A percentile compares a stretch with the other conserved stretches of the same genome.
These are phyloP conservation scores for Pichia sorboxylosa DNA, from an alignment of 1,139 yeast genomes.

Conservation along the genomic window DNA sequence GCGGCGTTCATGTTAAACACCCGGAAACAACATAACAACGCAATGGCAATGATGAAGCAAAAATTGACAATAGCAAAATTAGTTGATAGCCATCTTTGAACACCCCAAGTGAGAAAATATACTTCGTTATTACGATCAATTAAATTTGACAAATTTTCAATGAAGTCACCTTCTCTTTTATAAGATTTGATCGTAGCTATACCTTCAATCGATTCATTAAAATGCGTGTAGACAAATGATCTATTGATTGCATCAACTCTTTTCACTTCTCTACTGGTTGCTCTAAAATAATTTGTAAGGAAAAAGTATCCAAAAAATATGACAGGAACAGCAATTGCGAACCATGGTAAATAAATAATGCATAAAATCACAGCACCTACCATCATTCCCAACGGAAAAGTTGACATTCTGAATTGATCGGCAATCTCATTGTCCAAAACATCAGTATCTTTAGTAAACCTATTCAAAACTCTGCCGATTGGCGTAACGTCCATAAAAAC, in stretches of 20 bases:
- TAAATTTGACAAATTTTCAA: conserved; percentile 33
- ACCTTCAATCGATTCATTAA: conserved; percentile 52
- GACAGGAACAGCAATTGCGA: conserved; percentile 47
- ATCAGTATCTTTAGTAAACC: conserved; percentile 55
- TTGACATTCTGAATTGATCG: conserved; percentile 38
- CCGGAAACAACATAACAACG: conserved; percentile 41
- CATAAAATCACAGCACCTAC: conserved; percentile 57
- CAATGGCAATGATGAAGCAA: conserved; percentile 46
- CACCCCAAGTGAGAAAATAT: conserved; percentile 51
- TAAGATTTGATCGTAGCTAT: conserved; percentile 51
- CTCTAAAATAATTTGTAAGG: conserved; percentile 40
- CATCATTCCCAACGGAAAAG: conserved; percentile 41
- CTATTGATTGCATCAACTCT: conserved; percentile 39
- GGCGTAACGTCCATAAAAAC: conserved; percentile 50
- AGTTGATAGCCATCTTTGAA: conserved; percentile 63
- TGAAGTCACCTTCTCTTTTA: conserved; percentile 35
- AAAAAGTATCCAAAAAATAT: conserved; percentile 35
- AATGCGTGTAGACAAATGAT: conserved; percentile 53
- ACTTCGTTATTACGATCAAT: conserved; percentile 39
- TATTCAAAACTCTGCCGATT: conserved; percentile 45
- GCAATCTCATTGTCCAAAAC: conserved; percentile 46
- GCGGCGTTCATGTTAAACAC: conserved; percentile 48
- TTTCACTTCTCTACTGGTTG: conserved; percentile 45
- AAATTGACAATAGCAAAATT: conserved; percentile 64
- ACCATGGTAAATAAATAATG: conserved; percentile 63